Base-by-base conservation (phyloP, 495 filamentous ascomycete species). In the Penicillium atrosanguineum region DNA sequence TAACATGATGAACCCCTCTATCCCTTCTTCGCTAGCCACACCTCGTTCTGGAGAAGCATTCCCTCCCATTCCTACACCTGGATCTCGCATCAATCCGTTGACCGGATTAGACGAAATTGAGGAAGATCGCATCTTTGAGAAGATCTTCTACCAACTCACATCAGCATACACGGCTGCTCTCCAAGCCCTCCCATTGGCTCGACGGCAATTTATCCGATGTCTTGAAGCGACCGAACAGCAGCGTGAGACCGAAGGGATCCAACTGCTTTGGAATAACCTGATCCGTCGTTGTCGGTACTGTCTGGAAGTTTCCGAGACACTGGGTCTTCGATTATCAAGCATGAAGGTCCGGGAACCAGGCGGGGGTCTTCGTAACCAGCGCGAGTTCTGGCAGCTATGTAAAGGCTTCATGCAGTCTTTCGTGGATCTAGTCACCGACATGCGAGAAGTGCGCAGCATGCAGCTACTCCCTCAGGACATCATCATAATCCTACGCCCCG, bases 321-420 rank as follows among this genome's bases (percentile, higher is more conserved):
- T 96, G n/a, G 85, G 86, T 56, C 72, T 72, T 19, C 81, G 87
- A 8, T 75, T 96, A 6, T 87, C 83, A n/a, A 77, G 75, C 48
- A 89, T 95, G 74, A 90, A 89, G 69, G 74, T 95, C 23, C 91
- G 90, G 59, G 90, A 96, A 53, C 88, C 86, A 8, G 85, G 82
- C 26, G 75, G 71, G 18, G 76, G 77, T 15, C 79, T 88, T 44
- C 81, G 90, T 26, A 90, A 86, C 31, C 86, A 91, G 56, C 77
- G 80, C 20, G 81, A 85, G 43, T 94, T 95, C 67, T 96, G 91
- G 91, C 82, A 82, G 50, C 77, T 90, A 23, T 91, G 87, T 76
- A 88, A 85, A 65, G 70, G 72, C 39, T 95, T 91, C 61, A 82
- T 93, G 67, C 69, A 87, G 69, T 81, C 88, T 15, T 94, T 90